Evolutionary conservation across 2,329 filamentous ascomycete species (phyloP), one percentile per base, ranked within the genome.

Genomic region (Phialophora verrucosa): DNA sequence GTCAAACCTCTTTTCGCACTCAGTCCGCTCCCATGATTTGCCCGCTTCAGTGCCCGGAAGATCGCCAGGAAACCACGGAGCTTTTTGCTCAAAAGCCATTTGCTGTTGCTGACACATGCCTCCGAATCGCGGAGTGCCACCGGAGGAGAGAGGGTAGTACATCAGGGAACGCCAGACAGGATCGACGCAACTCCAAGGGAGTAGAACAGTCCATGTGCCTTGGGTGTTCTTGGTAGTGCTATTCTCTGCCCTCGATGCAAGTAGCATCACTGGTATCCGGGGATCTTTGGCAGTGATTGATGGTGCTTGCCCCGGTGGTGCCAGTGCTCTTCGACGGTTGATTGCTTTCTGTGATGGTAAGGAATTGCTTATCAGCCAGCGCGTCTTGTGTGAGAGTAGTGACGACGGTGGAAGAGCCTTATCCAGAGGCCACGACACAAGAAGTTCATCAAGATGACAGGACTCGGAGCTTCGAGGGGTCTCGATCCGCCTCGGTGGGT

Each of bases 151-250:
- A 0, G 92, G 91, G 66, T 89, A 92, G 74, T 92, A 92, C 79
- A 96, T 90, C 14, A 98, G 79, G 55, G 87, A 88, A 73, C 94
- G 90, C 95, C 95, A 99, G 35, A 97, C 83, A 0, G 92, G 87
- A 42, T 88, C 82, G 42, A 98, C 90, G 73, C 91, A 97, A 75
- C 91, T 93, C 92, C 94, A 97, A 0, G 95, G 95, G 2, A 95
- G 84, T 27, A 98, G 82, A 1, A 98, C 76, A 0, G 89, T 95
- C 92, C 93, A 98, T 0, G 84, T 88, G 0, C 90, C 90, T 56
- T 90, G 88, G 1, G 82, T 80, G 55, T 84, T 84, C n/a, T 72
- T 11, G 79, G 76, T 10, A 83, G 76, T 3, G 87, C 84, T 11
- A 86, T 87, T 38, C 89, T 57, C 54, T 14, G 60, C 23, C 38